Evolutionary conservation across 768 basidiomycete species (phyloP).

Genomic region (Paxillus ammoniavirescens): DNA sequence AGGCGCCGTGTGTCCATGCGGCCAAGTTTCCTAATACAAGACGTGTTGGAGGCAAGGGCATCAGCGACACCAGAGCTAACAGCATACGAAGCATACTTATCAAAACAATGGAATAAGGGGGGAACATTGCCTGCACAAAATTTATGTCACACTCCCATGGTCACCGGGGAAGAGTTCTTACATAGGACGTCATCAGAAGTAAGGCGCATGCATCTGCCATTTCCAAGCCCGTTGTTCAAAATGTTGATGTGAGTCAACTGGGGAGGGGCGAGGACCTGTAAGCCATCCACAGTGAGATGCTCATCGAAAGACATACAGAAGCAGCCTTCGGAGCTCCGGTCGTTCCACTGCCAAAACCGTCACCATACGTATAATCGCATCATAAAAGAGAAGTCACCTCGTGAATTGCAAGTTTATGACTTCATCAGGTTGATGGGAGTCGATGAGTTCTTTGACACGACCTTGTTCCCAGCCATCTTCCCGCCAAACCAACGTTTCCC

Average conservation of each 20-base stretch:
- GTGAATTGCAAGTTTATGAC: constrained; percentile 85
- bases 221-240: constrained; percentile 72
- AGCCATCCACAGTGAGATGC: not conserved
- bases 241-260: constrained; percentile 79
- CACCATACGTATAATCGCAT: not conserved
- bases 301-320: constrained; percentile 47
- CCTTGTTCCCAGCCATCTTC: constrained; percentile 46
- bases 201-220: constrained; percentile 70
- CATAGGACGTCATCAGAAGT: constrained; percentile 67
- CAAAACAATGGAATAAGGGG: constrained; percentile 87
- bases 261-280: not conserved
- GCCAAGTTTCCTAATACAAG: constrained; percentile 82
- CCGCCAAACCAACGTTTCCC: constrained; percentile 69
- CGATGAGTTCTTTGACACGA: constrained; percentile 41
- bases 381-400: constrained; percentile 44
- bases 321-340: constrained; percentile 83
- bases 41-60: constrained; percentile 39
- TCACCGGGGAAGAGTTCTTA: constrained; percentile 30
- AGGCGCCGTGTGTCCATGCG: constrained; percentile 71
- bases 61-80: constrained; percentile 8
- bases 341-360: constrained; percentile 54
- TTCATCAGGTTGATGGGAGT: constrained; percentile 55
- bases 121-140: constrained; percentile 51
- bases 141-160: not conserved
- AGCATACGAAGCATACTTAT: constrained; percentile 50